Conservation (phyloP, 2,329 filamentous ascomycete genomes). For the Ceratocystis cubensis region DNA sequence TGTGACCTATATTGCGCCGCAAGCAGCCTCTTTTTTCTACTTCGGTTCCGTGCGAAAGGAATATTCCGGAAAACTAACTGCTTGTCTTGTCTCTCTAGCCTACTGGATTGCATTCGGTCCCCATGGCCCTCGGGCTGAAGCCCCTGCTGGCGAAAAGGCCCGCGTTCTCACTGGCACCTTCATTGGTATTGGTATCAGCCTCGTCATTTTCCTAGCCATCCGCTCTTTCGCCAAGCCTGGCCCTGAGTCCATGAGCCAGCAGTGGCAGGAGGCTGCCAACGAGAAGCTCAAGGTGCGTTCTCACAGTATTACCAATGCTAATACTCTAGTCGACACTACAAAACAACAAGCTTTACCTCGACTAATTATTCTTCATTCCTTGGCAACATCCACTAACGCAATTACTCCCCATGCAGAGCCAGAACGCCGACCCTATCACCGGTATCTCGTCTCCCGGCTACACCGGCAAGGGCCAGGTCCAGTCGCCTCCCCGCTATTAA, state of each 20-base stretch:
- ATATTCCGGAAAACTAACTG: background rate
- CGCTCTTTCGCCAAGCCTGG: slow-evolving; percentile 58
- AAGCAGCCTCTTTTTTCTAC: background rate
- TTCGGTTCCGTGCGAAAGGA: background rate
- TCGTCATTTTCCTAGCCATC: slow-evolving; percentile 58
- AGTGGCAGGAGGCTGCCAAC: slow-evolving; percentile 92
- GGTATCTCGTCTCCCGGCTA: slow-evolving; percentile 72
- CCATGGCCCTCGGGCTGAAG: slow-evolving; percentile 76
- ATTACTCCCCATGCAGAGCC: slow-evolving; percentile 42
- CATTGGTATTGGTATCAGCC: slow-evolving; percentile 52
- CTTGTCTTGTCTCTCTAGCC: slow-evolving; percentile 41
- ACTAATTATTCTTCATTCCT: too few relatives aligned
- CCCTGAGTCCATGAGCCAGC: slow-evolving; percentile 85
- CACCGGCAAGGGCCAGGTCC: slow-evolving; percentile 64
- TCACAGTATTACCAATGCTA: background rate
- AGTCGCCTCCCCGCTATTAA: slow-evolving; percentile 48
- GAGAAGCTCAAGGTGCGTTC: slow-evolving; percentile 76
- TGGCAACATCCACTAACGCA: slow-evolving; percentile 18
- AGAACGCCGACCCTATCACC: slow-evolving; percentile 77
- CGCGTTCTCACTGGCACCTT: slow-evolving; percentile 64
- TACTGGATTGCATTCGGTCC: slow-evolving; percentile 99
- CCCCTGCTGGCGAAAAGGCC: slow-evolving; percentile 73
- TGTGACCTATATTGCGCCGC: background rate
- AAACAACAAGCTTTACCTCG: too few relatives aligned
- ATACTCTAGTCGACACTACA: background rate